Percentiles rank a stretch among this genome's conserved stretches.
phyloP scores from a whole-genome alignment of 225 moss, liverwort and hornwort species.

The Lunularia cruciata region DNA sequence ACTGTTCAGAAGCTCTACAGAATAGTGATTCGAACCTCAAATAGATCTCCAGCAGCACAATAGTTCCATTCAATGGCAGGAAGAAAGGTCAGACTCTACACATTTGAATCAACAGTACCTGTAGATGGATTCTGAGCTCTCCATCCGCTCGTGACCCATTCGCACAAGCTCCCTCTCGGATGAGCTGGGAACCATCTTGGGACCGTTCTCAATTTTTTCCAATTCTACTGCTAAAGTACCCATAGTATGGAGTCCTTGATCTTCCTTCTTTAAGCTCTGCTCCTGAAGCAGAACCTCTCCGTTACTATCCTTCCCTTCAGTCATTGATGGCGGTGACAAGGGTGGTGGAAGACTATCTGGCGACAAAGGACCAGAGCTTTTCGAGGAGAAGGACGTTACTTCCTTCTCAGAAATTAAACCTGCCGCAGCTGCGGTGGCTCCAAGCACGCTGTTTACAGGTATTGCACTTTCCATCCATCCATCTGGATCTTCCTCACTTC shows the following conservation, averaged over 20 bases:
- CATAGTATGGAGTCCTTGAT: slow-evolving; percentile 43
- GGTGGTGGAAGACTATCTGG: slow-evolving; percentile 56
- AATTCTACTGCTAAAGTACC: slow-evolving; percentile 16
- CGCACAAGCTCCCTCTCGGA: slow-evolving; percentile 33
- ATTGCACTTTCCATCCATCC: slow-evolving; percentile 99
- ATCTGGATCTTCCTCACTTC: slow-evolving; percentile 67
- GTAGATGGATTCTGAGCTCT: slow-evolving; percentile 85
- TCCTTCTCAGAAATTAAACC: slow-evolving; percentile 89
- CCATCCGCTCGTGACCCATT: slow-evolving; percentile 77
- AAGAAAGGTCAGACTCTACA: too few relatives aligned
- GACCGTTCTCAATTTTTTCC: slow-evolving; percentile 17
- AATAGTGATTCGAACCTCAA: too few relatives aligned
- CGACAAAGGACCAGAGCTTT: slow-evolving; percentile 72
- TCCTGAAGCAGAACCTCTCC: slow-evolving; percentile 63
- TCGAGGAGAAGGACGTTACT: slow-evolving; percentile 83
- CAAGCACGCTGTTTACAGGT: slow-evolving; percentile 82
- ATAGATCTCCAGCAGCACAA: too few relatives aligned
- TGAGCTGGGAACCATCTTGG: slow-evolving; percentile 31
- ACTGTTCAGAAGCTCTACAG: too few relatives aligned
- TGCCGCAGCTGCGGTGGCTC: slow-evolving; percentile 93
- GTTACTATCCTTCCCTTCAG: slow-evolving; percentile 23
- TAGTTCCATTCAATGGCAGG: too few relatives aligned
- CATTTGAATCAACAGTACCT: slow-evolving; percentile 44
- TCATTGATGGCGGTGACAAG: slow-evolving; percentile 44
- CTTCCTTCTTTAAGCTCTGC: slow-evolving; percentile 42